phyloP scores from a whole-genome alignment of 331 rosid genomes.

The Acacia concinna region DNA sequence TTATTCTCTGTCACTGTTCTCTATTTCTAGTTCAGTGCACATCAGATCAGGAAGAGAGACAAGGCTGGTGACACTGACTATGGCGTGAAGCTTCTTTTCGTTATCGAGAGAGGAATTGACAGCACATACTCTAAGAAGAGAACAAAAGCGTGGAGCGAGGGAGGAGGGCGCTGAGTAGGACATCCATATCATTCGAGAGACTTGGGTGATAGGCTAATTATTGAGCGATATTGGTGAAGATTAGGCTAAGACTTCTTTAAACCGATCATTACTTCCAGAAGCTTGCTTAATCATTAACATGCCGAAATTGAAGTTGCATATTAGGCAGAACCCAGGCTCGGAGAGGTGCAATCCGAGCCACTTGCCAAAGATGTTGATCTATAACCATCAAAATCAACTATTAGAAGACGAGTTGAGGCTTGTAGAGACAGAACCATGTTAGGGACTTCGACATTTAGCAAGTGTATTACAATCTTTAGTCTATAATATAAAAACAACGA shows the following conservation, averaged over 20 bases:
- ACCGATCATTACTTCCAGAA: background rate
- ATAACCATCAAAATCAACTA: background rate
- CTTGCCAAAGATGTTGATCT: background rate
- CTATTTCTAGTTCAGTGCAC: too few species aligned
- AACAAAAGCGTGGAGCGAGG: conserved; percentile 45
- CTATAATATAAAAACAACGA: too few species aligned
- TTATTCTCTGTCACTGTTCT: too few species aligned
- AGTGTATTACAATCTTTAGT: too few species aligned
- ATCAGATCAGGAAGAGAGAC: conserved; percentile 36
- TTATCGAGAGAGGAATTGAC: conserved; percentile 49
- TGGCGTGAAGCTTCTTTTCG: conserved; percentile 70
- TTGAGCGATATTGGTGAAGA: background rate
- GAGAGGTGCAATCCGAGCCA: background rate
- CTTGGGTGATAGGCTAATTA: background rate
- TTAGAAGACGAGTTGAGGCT: too few species aligned
- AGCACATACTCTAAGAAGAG: conserved; percentile 54
- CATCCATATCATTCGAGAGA: conserved; percentile 47
- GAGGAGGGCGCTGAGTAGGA: conserved; percentile 13
- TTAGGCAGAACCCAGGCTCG: background rate
- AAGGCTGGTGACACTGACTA: conserved; percentile 46
- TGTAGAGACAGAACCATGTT: too few species aligned
- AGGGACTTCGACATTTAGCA: too few species aligned
- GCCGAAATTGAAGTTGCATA: background rate
- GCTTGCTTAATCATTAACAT: background rate
- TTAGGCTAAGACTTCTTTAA: background rate